Evolutionary conservation across 139 green algal genomes (phyloP), one percentile per base, ranked within the genome.

Genomic region (Chlorella sp.): DNA sequence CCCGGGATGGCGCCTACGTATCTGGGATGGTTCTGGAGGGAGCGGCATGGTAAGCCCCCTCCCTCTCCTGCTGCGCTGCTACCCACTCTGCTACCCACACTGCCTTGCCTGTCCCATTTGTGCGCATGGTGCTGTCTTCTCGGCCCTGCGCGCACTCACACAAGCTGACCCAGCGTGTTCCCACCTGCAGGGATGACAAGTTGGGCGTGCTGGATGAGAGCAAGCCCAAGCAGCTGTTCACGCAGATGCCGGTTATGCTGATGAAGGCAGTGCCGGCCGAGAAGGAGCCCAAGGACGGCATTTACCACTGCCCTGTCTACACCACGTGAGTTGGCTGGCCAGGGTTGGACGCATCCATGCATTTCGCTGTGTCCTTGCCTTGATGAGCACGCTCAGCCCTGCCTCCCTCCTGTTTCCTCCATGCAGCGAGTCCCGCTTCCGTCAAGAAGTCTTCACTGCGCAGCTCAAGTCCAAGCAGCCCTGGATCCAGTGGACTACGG

Each of bases 371-470:
- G 14, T 18, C 18, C 60, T 68, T 14, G 60, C 60, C 15, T 14
- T 14, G 18, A 68, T 14, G 60, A 68, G 60, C 15, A 18, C 60
- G 60, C 18, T 14, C 60, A 68, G 60, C 15, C 64, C 64, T 71
- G 5, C 64, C 64, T 18, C 64, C 11, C 64, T 12, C 21, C 64
- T 28, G 9, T 71, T 14, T 28, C 7, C 64, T 71, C 21, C 64
- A 9, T 16, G 61, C 80, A 80, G 37, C 88, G 96, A 97, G 93
- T 93, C 94, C 16, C 93, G 97, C 34, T 99, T 99, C 92, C 87
- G 96, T 28, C 93, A 99, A 92, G 97, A 99, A 91, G 94, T 99
- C 30, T 99, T 98, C 88, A 97, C 96, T 3, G 96, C 95, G n/a
- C 96, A 98, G 92, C 94, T 99, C 83, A 97, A 97, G 91, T 94